Conservation (phyloP, 305 asterid genomes). For the Andrographis paniculata region DNA sequence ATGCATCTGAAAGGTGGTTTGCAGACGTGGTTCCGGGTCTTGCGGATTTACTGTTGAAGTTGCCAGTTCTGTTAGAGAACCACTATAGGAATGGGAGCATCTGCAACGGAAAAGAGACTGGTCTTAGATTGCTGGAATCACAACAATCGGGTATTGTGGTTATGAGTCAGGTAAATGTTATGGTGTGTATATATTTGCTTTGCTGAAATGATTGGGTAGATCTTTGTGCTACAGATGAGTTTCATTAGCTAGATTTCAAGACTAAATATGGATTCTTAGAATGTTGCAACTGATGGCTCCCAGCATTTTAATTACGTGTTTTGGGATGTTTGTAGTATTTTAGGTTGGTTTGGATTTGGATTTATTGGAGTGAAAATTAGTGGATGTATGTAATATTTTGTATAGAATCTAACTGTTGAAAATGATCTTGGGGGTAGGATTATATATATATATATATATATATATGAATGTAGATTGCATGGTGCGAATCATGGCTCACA, state of each 20-base stretch:
- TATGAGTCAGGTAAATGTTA: constrained; percentile 54
- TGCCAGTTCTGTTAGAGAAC: constrained; percentile 58
- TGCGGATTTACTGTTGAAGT: constrained; percentile 53
- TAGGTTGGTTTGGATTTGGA: too few species aligned
- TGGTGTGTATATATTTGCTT: neutral
- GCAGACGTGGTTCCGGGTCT: constrained; percentile 52
- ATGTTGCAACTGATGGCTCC: too few species aligned
- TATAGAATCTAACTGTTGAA: too few species aligned
- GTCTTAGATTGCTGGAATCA: constrained; percentile 58
- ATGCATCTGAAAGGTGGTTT: constrained; percentile 58
- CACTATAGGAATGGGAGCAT: constrained; percentile 44
- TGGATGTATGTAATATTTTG: too few species aligned
- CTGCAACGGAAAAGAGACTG: constrained; percentile 34
- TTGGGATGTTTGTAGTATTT: too few species aligned
- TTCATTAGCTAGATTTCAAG: constrained; percentile 1
- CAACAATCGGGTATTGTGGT: constrained; percentile 63
- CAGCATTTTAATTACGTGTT: too few species aligned
- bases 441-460: too few species aligned
- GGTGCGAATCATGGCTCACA: too few species aligned
- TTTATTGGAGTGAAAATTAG: too few species aligned
- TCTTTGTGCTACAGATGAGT: neutral
- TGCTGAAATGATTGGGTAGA: neutral
- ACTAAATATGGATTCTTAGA: too few species aligned
- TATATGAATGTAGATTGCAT: too few species aligned
- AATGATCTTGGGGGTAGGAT: too few species aligned